phyloP scores from a whole-genome alignment of 768 basidiomycete species.

The Leccinum subgranulosum region DNA sequence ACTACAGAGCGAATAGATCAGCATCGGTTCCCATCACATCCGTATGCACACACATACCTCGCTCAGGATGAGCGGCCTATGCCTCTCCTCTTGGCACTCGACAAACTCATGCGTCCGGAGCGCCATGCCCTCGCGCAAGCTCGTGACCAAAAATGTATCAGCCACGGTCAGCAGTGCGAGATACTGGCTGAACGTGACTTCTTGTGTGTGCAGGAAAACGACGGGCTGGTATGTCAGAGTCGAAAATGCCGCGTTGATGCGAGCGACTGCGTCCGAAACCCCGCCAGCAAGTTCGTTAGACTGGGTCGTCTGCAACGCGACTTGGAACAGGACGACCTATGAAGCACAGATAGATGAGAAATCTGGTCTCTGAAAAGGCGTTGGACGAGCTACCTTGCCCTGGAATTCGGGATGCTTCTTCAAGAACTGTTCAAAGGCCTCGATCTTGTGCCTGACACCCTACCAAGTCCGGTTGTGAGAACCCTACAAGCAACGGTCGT shows the following conservation, averaged over 20 bases:
- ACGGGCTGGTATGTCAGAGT: conserved; percentile 86
- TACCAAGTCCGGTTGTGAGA: conserved; percentile 14
- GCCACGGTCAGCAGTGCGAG: conserved; percentile 77
- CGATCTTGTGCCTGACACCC: conserved; percentile 80
- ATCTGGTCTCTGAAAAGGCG: not conserved
- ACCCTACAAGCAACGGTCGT: not conserved
- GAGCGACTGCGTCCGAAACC: conserved; percentile 68
- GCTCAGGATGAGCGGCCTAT: conserved; percentile 72
- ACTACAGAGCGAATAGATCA: conserved; percentile 38
- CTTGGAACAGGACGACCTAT: conserved; percentile 82
- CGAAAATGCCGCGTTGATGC: conserved; percentile 80
- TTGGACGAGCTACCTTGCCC: conserved; percentile 48
- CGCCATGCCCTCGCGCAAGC: conserved; percentile 87
- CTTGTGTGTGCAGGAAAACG: conserved; percentile 81
- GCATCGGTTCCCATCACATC: not conserved
- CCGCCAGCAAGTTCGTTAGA: conserved; percentile 71
- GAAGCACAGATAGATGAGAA: not conserved
- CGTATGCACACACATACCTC: conserved; percentile 46
- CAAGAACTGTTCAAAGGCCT: conserved; percentile 80
- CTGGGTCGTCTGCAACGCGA: conserved; percentile 80
- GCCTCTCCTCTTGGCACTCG: conserved; percentile 72
- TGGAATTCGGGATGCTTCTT: conserved; percentile 78
- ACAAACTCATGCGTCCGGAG: conserved; percentile 78
- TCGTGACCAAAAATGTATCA: conserved; percentile 83
- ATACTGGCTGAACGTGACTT: conserved; percentile 83